A percentile compares a stretch with the other conserved stretches of the same genome.
Evolutionary conservation across 2,329 filamentous ascomycete genomes (phyloP).

Genomic region (Aureobasidium sp.): DNA sequence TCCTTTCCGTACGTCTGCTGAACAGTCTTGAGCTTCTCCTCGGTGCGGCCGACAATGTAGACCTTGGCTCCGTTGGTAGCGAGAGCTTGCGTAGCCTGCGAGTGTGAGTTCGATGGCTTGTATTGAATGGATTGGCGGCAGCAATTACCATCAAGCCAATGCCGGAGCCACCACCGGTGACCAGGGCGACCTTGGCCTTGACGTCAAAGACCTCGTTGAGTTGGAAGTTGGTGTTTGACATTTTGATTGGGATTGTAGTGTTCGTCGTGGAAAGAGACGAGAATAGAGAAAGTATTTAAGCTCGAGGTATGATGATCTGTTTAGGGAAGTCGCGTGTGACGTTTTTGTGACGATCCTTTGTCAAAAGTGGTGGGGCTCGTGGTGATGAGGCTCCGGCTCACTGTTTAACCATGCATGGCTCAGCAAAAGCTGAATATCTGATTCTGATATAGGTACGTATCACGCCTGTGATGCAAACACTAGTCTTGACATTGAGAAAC

Average conservation of each 20-base stretch:
- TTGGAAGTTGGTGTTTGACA: conserved; percentile 22
- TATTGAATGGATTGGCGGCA: conserved; percentile 16
- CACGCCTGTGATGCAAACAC: not conserved
- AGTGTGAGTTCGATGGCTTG: conserved; percentile 18
- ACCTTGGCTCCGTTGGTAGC: conserved; percentile 32
- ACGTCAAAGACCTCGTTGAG: conserved; percentile 29
- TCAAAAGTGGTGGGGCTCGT: not conserved
- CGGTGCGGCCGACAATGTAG: conserved; percentile 39
- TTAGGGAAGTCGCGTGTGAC: conserved; percentile 3
- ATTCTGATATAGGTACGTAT: not conserved
- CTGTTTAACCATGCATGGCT: not conserved
- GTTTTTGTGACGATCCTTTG: conserved; percentile 7
- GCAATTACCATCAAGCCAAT: conserved; percentile 35
- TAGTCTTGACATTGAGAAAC: not conserved
- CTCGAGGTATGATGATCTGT: not conserved
- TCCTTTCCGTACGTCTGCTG: conserved; percentile 35
- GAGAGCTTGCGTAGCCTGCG: conserved; percentile 27
- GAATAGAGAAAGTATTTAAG: not conserved
- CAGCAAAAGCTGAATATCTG: not conserved
- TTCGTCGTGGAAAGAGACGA: not conserved
- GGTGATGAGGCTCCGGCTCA: not conserved
- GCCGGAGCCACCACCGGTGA: conserved; percentile 39
- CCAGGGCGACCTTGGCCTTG: conserved; percentile 32
- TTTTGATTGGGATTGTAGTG: not conserved
- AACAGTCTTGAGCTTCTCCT: conserved; percentile 40